Conservation (phyloP, 2,329 filamentous ascomycete genomes). For the Aspergillus neoniger region DNA sequence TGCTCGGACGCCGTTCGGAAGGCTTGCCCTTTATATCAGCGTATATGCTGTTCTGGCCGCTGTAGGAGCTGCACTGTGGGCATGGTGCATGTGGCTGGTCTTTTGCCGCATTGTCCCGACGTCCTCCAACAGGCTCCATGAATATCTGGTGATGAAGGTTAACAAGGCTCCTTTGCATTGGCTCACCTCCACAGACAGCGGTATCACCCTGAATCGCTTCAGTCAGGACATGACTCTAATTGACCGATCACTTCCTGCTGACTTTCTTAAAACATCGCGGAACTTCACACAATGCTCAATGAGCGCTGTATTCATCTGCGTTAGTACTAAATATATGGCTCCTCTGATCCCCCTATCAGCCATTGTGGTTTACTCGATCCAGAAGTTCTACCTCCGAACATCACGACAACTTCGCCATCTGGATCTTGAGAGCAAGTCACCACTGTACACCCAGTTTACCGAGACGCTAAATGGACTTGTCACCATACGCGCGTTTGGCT, state of each 20-base stretch:
- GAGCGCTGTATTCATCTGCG: neutral
- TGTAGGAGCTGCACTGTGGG: neutral
- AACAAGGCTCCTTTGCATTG: constrained; percentile 43
- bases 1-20: neutral
- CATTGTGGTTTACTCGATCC: neutral
- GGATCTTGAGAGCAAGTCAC: neutral
- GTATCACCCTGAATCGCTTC: neutral
- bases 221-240: constrained; percentile 8
- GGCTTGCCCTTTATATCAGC: neutral
- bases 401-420: neutral
- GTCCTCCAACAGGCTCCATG: constrained; percentile 9
- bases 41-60: neutral
- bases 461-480: neutral
- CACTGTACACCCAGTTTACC: neutral
- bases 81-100: constrained; percentile 3
- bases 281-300: neutral
- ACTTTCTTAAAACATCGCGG: neutral
- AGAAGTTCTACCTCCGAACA: neutral
- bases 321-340: neutral
- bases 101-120: constrained; percentile 1
- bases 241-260: neutral
- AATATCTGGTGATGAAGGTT: constrained; percentile 42
- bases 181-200: neutral
- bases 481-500: neutral
- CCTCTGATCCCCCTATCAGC: neutral